Evolutionary conservation across 768 basidiomycete genomes (phyloP), one percentile per base, ranked within the genome.

Genomic region (Serendipita sp.): DNA sequence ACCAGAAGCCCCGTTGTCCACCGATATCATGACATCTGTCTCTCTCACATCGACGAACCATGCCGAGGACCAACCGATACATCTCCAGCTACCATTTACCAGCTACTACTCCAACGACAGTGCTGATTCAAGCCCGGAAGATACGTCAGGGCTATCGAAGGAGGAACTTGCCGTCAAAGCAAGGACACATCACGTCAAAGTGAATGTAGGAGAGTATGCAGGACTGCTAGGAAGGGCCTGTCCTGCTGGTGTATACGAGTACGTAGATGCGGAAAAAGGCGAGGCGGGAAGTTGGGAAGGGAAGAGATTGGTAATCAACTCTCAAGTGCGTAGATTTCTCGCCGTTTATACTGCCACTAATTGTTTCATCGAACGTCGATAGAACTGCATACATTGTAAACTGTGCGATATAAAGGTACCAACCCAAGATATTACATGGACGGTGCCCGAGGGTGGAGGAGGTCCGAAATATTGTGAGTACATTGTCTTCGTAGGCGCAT

Each of bases 191-290:
- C 95, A 98, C 71, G 90, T 95, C 3, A 72, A 80, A 65, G 75
- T 75, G 47, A 97, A 97, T 73, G 80, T 85, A 0, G 78, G 78
- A 56, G 83, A 89, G 69, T 99, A 85, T 71, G 95, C 89, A 0
- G 92, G 92, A 4, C 73, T 98, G 30, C 78, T 99, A n/a, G 87
- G 86, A 0, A 79, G 84, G 3, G 94, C 87, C 3, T 99, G 95
- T 74, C 95, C 95, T 0, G 95, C 96, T 0, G 90, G 85, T 2
- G 95, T 98, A 45, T 99, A 99, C 73, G 95, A 99, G 75, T 99
- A 99, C 71, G 86, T 94, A 2, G 83, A 89, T 35, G 86, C 80
- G 16, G 85, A 86, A 67, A 8, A 32, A 28, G 77, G 71, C 13
- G 70, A 69, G 7, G 65, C 68, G 10, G 65, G 51, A 24, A 58